Percentiles rank a stretch among this genome's conserved stretches.
These are phyloP conservation scores for Bretschneidera sinensis DNA, from an alignment of 345 rosid species.

Conservation along the genomic window DNA sequence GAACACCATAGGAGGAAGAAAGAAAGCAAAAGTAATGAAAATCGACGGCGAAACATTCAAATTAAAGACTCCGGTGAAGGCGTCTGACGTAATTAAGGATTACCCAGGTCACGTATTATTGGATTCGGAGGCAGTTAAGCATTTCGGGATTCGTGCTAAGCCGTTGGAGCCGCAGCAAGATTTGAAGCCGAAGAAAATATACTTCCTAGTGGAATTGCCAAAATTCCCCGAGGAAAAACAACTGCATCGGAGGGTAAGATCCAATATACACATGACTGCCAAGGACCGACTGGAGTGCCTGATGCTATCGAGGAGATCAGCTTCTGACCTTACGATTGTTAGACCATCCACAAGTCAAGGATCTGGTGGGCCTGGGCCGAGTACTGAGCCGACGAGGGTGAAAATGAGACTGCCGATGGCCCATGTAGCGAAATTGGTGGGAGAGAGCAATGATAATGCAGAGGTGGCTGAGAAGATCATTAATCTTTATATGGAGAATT, in stretches of 20 bases:
- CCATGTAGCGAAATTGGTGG: conserved; percentile 60
- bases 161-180: conserved; percentile 61
- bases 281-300: conserved; percentile 81
- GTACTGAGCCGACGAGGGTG: conserved; percentile 35
- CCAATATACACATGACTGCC: conserved; percentile 75
- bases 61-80: conserved; percentile 59
- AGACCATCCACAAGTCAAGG: conserved; percentile 8
- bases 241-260: conserved; percentile 61
- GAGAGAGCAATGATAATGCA: conserved; percentile 51
- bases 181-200: conserved; percentile 51
- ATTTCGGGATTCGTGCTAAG: conserved; percentile 67
- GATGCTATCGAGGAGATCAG: conserved; percentile 72
- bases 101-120: conserved; percentile 74
- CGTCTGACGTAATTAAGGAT: conserved; percentile 50
- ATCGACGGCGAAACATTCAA: conserved; percentile 77
- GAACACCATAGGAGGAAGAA: conserved; percentile 52
- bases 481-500: conserved; percentile 35
- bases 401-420: conserved; percentile 69
- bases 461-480: conserved; percentile 74
- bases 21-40: conserved; percentile 71
- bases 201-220: conserved; percentile 81
- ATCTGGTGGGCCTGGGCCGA: conserved; percentile 10
- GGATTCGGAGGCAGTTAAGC: conserved; percentile 77
- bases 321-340: conserved; percentile 49
- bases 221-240: conserved; percentile 33